A percentile compares a stretch with the other conserved stretches of the same genome.
Evolutionary conservation across 495 filamentous ascomycete genomes (phyloP).

Genomic region (Annulohypoxylon moriforme): DNA sequence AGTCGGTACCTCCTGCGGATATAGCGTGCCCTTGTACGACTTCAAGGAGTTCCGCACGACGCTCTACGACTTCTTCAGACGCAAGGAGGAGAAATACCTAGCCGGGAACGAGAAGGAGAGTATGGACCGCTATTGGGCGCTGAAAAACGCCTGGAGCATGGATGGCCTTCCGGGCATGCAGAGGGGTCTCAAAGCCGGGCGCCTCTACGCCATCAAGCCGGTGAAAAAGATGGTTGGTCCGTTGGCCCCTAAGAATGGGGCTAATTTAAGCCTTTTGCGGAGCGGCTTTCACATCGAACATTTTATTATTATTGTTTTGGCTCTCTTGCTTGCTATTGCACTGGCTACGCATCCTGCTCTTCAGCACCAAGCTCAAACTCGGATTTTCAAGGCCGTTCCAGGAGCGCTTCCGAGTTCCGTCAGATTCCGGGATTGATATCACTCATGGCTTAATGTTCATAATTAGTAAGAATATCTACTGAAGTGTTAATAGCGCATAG

Average conservation of each 20-base stretch:
- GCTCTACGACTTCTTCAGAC: conserved; percentile 61
- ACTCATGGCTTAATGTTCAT: not conserved
- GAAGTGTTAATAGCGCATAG: not conserved
- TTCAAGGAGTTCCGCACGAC: conserved; percentile 61
- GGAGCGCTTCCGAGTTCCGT: conserved; percentile 39
- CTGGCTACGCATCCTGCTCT: conserved; percentile 46
- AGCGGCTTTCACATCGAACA: conserved; percentile 38
- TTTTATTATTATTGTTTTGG: conserved; percentile 38
- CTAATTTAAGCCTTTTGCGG: not conserved
- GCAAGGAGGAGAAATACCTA: conserved; percentile 54
- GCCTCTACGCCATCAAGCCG: conserved; percentile 57
- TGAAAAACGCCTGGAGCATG: conserved; percentile 65
- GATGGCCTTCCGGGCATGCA: conserved; percentile 66
- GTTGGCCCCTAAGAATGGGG: conserved; percentile 43
- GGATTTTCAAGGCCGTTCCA: conserved; percentile 34
- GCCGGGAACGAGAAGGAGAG: conserved; percentile 59
- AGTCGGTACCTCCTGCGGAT: conserved; percentile 66
- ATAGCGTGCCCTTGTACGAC: conserved; percentile 63
- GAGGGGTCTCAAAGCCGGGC: conserved; percentile 53
- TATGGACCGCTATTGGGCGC: conserved; percentile 70
- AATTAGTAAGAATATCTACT: not conserved
- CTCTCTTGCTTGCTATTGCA: conserved; percentile 38
- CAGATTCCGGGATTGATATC: conserved; percentile 5
- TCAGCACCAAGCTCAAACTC: conserved; percentile 38
- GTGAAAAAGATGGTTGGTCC: conserved; percentile 64